phyloP scores from a whole-genome alignment of 371 early-diverging fungal species.

The Mortierella polycephala region DNA sequence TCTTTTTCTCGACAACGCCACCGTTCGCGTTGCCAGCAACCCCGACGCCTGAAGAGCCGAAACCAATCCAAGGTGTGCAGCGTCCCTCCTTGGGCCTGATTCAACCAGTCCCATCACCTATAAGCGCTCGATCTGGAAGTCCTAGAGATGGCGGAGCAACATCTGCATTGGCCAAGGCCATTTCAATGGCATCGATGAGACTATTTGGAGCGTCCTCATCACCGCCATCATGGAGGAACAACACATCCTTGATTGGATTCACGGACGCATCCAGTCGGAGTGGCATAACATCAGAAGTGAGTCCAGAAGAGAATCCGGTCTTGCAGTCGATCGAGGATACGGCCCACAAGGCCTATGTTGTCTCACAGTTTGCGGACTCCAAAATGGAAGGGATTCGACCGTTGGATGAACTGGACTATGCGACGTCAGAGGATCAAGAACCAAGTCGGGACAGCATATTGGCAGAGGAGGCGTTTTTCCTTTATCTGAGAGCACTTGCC shows the following conservation, averaged over 20 bases:
- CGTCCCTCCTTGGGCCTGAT: slow-evolving; percentile 27
- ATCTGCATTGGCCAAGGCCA: slow-evolving; percentile 68
- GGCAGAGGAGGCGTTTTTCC: slow-evolving; percentile 78
- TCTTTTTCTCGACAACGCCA: slow-evolving; percentile 52
- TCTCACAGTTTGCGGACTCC: slow-evolving; percentile 69
- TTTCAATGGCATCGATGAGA: slow-evolving; percentile 68
- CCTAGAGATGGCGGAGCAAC: slow-evolving; percentile 55
- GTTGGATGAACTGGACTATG: slow-evolving; percentile 21
- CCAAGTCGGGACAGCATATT: slow-evolving; percentile 41
- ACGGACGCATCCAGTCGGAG: slow-evolving; percentile 25
- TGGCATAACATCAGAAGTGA: slow-evolving; percentile 27
- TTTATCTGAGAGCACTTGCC: slow-evolving; percentile 81
- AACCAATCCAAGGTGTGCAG: slow-evolving; percentile 22
- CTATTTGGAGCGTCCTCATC: slow-evolving; percentile 62
- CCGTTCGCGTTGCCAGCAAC: slow-evolving; percentile 53
- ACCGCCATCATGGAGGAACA: slow-evolving; percentile 45
- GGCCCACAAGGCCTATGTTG: slow-evolving; percentile 73
- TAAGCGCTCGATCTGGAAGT: slow-evolving; percentile 40
- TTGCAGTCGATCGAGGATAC: slow-evolving; percentile 66
- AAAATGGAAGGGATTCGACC: slow-evolving; percentile 58
- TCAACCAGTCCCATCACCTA: slow-evolving; percentile 28
- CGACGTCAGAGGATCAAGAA: slow-evolving; percentile 34
- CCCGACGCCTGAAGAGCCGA: slow-evolving; percentile 33
- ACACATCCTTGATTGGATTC: slow-evolving; percentile 35
- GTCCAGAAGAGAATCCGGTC: slow-evolving; percentile 56